These are phyloP conservation scores for Calonectria multiphialidica DNA, from an alignment of 2,329 filamentous ascomycete species.

Conservation along the genomic window DNA sequence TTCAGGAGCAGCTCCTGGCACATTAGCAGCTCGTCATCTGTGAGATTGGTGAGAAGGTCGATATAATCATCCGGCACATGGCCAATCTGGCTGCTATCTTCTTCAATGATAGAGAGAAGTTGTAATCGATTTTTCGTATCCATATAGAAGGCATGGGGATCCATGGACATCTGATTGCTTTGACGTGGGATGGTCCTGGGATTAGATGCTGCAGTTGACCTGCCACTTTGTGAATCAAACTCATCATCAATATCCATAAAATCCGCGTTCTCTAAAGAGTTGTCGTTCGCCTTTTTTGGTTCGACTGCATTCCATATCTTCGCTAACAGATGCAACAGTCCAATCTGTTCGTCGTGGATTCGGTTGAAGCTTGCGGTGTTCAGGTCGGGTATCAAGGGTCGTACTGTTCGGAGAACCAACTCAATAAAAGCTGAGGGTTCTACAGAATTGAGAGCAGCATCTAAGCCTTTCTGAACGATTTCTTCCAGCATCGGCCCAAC, in stretches of 20 bases:
- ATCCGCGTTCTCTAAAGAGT: conserved; percentile 57
- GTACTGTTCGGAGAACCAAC: conserved; percentile 57
- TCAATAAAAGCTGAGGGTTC: conserved; percentile 62
- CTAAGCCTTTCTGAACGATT: conserved; percentile 56
- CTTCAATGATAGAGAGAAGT: conserved; percentile 57
- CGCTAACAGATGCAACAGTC: conserved; percentile 58
- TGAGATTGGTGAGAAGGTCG: conserved; percentile 60
- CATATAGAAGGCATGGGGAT: conserved; percentile 59
- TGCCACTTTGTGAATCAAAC: conserved; percentile 71
- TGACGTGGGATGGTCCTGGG: conserved; percentile 59
- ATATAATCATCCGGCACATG: conserved; percentile 64
- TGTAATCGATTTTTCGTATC: conserved; percentile 60
- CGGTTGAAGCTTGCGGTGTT: conserved; percentile 50
- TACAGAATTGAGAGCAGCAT: conserved; percentile 55
- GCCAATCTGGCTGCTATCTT: conserved; percentile 59
- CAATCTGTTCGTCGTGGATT: conserved; percentile 53
- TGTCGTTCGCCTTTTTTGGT: conserved; percentile 33
- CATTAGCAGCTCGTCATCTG: conserved; percentile 66
- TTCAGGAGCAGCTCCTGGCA: conserved; percentile 64
- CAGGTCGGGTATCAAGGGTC: conserved; percentile 61
- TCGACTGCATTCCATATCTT: conserved; percentile 50
- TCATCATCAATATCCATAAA: conserved; percentile 77
- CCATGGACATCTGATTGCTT: conserved; percentile 56
- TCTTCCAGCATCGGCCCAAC: conserved; percentile 57
- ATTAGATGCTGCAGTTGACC: conserved; percentile 53